A percentile compares a stretch with the other conserved stretches of the same genome.
These are phyloP conservation scores for Saccharomycopsis guyanensis DNA, from an alignment of 805 yeast species.

Conservation along the genomic window DNA sequence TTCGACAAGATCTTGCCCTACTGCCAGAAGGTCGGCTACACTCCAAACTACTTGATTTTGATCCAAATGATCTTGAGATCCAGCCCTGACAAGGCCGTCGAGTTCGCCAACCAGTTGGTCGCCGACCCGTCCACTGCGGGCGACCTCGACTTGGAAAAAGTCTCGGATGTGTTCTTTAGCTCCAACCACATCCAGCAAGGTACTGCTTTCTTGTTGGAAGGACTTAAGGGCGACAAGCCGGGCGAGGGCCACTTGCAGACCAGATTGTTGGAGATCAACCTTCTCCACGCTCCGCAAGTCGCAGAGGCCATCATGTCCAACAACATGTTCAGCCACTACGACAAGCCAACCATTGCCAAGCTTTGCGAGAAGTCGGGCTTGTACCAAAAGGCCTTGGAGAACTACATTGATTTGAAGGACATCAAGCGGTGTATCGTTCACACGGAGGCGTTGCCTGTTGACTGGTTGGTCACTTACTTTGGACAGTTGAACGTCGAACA, in stretches of 20 bases:
- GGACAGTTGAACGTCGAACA: conserved; percentile 94
- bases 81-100: conserved; percentile 97
- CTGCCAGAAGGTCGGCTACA: conserved; percentile 80
- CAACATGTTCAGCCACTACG: conserved; percentile 92
- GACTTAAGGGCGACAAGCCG: conserved; percentile 87
- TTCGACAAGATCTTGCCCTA: conserved; percentile 93
- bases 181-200: conserved; percentile 96
- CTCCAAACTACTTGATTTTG: conserved; percentile 84
- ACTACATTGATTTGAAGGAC: conserved; percentile 89
- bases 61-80: conserved; percentile 86
- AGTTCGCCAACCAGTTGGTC: conserved; percentile 84
- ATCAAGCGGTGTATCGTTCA: conserved; percentile 92
- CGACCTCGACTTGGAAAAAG: conserved; percentile 69
- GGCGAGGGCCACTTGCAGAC: conserved; percentile 96
- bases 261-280: conserved; percentile 82
- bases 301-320: conserved; percentile 98
- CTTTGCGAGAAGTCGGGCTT: conserved; percentile 95
- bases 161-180: conserved; percentile 89
- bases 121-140: conserved; percentile 51
- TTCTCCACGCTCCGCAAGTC: conserved; percentile 96
- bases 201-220: conserved; percentile 93
- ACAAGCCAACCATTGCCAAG: conserved; percentile 84
- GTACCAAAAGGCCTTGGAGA: conserved; percentile 92
- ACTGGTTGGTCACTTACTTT: conserved; percentile 88
- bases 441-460: conserved; percentile 76